Conservation (phyloP, 2,329 filamentous ascomycete genomes). For the Hypoxylon sp. region DNA sequence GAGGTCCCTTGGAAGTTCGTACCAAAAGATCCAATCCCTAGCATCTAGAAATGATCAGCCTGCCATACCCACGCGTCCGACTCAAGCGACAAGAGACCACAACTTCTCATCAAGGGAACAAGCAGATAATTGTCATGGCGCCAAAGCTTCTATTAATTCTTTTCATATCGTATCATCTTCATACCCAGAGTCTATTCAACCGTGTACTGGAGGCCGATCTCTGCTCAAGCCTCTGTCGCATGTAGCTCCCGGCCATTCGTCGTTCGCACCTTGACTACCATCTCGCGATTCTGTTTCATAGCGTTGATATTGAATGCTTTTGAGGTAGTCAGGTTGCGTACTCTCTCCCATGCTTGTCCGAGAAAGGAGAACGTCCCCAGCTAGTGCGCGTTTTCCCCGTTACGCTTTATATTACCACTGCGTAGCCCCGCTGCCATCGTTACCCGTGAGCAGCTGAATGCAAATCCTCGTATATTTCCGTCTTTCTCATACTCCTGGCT, state of each 20-base stretch:
- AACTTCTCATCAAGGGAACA: not conserved
- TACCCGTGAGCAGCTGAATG: constrained; percentile 33
- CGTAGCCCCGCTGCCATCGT: constrained; percentile 26
- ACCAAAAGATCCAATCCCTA: not conserved
- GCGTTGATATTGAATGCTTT: constrained; percentile 26
- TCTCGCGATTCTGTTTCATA: constrained; percentile 23
- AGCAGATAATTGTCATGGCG: not conserved
- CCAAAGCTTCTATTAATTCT: constrained; percentile 38
- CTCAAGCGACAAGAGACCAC: not conserved
- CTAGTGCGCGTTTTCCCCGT: constrained; percentile 24
- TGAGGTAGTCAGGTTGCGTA: constrained; percentile 25
- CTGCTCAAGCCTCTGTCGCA: constrained; percentile 10
- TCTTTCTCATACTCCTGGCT: constrained; percentile 32
- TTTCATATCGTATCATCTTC: constrained; percentile 24
- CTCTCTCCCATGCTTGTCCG: constrained; percentile 16
- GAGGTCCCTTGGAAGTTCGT: not conserved
- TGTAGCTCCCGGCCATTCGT: constrained; percentile 21
- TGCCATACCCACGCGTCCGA: not conserved
- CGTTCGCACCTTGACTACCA: constrained; percentile 12
- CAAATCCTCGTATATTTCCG: constrained; percentile 42
- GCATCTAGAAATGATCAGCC: not conserved
- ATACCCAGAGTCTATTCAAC: constrained; percentile 36
- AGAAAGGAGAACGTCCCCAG: constrained; percentile 32
- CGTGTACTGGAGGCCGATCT: constrained; percentile 18
- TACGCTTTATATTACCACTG: constrained; percentile 44